A percentile compares a stretch with the other conserved stretches of the same genome.
Evolutionary conservation across 1,284 basidiomycete genomes (phyloP).

Genomic region (Cutaneotrichosporon arboriforme): DNA sequence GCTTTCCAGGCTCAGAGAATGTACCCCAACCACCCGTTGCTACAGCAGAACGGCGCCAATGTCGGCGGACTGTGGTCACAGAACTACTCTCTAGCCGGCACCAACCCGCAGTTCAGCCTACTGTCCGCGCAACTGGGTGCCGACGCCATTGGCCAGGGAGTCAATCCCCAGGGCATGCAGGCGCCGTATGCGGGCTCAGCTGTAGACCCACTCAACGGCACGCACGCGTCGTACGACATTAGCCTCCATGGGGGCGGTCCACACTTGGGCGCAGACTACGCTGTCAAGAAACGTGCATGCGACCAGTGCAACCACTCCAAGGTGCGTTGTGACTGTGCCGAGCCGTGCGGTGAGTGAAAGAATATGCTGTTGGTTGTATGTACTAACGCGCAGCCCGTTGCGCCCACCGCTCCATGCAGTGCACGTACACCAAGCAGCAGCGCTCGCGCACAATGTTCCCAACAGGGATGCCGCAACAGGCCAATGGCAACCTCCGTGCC

Average conservation of each 20-base stretch:
- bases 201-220: slow-evolving; percentile 27
- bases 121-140: background rate
- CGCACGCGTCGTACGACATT: slow-evolving; percentile 35
- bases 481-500: no score
- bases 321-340: slow-evolving; percentile 71
- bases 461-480: no score
- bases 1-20: slow-evolving; percentile 35
- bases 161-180: background rate
- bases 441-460: slow-evolving; percentile 6
- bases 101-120: no score
- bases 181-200: background rate
- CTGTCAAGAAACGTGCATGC: slow-evolving; percentile 52
- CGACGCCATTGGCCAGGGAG: slow-evolving; percentile 1
- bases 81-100: background rate
- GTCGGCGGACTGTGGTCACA: no score
- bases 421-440: slow-evolving; percentile 72
- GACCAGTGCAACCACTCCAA: slow-evolving; percentile 78
- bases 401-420: slow-evolving; percentile 63
- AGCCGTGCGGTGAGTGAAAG: slow-evolving; percentile 60
- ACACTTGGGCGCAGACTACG: slow-evolving; percentile 1
- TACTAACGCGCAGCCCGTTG: slow-evolving; percentile 62
- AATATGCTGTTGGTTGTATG: background rate
- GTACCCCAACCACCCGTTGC: slow-evolving; percentile 42
- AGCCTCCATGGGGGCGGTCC: background rate
- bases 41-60: slow-evolving; percentile 14